Conservation (phyloP, 169 alveolate genomes). For the Eimeria praecox region DNA sequence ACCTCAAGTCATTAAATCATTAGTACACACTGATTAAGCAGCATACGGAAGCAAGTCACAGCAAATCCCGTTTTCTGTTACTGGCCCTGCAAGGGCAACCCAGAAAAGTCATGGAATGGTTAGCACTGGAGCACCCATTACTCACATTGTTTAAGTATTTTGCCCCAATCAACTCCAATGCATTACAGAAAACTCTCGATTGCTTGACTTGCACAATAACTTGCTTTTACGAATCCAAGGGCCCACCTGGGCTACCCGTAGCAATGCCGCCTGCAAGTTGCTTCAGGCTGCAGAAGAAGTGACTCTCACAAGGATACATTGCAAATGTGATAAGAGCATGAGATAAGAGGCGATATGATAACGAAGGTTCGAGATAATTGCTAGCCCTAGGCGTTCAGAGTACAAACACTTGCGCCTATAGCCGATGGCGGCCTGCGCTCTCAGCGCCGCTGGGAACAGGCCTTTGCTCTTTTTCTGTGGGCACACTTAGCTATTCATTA, state of each 20-base stretch:
- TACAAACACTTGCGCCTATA: background rate
- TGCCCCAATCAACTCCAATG: background rate
- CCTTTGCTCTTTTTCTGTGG: background rate
- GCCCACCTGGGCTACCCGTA: background rate
- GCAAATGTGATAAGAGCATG: background rate
- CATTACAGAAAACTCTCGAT: background rate
- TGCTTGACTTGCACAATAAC: background rate
- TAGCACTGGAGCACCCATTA: too few relatives aligned
- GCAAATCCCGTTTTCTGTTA: too few relatives aligned
- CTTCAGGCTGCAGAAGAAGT: too few relatives aligned
- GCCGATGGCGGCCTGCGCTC: background rate
- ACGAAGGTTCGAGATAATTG: too few relatives aligned
- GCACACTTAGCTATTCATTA: background rate
- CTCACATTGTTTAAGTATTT: background rate
- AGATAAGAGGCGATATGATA: too few relatives aligned
- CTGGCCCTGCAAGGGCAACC: too few relatives aligned
- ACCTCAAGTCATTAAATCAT: background rate
- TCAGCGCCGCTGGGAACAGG: background rate
- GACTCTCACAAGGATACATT: background rate
- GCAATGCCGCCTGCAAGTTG: too few relatives aligned
- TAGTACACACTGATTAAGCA: background rate
- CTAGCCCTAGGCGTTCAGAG: too few relatives aligned
- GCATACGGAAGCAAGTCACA: background rate
- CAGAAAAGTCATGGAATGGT: too few relatives aligned
- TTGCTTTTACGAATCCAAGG: background rate